Base-by-base conservation (phyloP, 2,329 filamentous ascomycete genomes). In the Arachnopeziza araneosa region DNA sequence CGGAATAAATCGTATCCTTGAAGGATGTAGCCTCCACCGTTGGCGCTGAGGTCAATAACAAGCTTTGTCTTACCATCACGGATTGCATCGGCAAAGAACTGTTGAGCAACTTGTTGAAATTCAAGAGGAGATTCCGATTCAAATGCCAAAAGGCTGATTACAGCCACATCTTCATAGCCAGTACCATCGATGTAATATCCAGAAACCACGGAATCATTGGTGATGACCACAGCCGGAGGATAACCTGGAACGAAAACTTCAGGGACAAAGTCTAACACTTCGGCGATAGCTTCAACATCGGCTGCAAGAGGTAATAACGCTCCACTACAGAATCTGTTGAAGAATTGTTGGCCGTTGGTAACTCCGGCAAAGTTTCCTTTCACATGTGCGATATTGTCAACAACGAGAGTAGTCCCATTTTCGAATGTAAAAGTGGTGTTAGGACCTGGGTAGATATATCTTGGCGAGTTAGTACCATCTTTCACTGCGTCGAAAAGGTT, bases 1-100 rank as follows among this genome's bases (percentile, higher is more conserved):
- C 72, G 68, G 68, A 86, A 86, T 0, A 80, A 62, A 56, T 80
- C 78, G 52, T 77, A 78, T 0, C 78, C 80, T 8, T 77, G 74
- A 8, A 74, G 66, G 17, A 83, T 68, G 52, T 72, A 71, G 1
- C 87, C 86, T 49, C 86, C 87, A 0, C 75, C 76, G 64, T 90
- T 90, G 1, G 75, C 77, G 3, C 81, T 79, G 7, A 89, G 68
- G 63, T 90, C 87, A 60, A 90, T 81, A 30, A 90, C 77, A 5
- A 90, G 75, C 69, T 83, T 85, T 1, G 75, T 82, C 69, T 85
- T 85, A 1, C 78, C 76, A 1, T 75, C 74, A 1, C 70, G 63
- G 50, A 78, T 76, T 14, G 78, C 78, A 50, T 75, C 72, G 0
- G 75, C 71, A 19, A 86, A 74, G 64, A 85, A 77, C 4, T 72